Evolutionary conservation across 805 yeast genomes (phyloP).

Genomic region (Candida sithepensis): DNA sequence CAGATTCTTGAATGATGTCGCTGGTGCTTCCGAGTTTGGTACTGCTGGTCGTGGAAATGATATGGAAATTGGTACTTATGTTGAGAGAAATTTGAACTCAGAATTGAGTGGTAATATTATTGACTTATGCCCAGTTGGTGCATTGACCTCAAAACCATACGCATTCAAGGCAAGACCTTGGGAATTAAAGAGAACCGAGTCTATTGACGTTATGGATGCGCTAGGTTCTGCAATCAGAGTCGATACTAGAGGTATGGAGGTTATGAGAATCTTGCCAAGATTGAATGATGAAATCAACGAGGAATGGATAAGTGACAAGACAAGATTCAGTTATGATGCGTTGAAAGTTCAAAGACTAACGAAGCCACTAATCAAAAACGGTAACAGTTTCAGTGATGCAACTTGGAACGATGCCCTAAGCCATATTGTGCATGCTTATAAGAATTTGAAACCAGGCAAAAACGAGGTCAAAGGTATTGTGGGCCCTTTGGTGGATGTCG

Average conservation of each 20-base stretch:
- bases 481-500: slow-evolving; percentile 82
- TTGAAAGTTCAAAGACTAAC: slow-evolving; percentile 83
- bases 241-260: slow-evolving; percentile 83
- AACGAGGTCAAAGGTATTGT: slow-evolving; percentile 77
- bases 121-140: slow-evolving; percentile 91
- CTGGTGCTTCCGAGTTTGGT: slow-evolving; percentile 91
- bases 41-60: slow-evolving; percentile 89
- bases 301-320: slow-evolving; percentile 89
- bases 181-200: slow-evolving; percentile 87
- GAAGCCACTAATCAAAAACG: slow-evolving; percentile 69
- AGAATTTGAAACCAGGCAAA: slow-evolving; percentile 52
- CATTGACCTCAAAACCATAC: slow-evolving; percentile 84
- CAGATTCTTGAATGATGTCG: slow-evolving; percentile 83
- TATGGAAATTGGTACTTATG: slow-evolving; percentile 86
- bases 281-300: slow-evolving; percentile 83
- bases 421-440: slow-evolving; percentile 60
- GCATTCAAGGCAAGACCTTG: slow-evolving; percentile 93
- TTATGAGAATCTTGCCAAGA: slow-evolving; percentile 83
- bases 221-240: slow-evolving; percentile 80
- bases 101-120: slow-evolving; percentile 85
- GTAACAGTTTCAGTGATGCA: slow-evolving; percentile 65
- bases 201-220: slow-evolving; percentile 81
- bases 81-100: slow-evolving; percentile 77
- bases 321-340: slow-evolving; percentile 83
- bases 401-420: slow-evolving; percentile 87